Evolutionary conservation across 2,329 filamentous ascomycete genomes (phyloP), one percentile per base, ranked within the genome.

Genomic region (Daldinia eschscholtzii): DNA sequence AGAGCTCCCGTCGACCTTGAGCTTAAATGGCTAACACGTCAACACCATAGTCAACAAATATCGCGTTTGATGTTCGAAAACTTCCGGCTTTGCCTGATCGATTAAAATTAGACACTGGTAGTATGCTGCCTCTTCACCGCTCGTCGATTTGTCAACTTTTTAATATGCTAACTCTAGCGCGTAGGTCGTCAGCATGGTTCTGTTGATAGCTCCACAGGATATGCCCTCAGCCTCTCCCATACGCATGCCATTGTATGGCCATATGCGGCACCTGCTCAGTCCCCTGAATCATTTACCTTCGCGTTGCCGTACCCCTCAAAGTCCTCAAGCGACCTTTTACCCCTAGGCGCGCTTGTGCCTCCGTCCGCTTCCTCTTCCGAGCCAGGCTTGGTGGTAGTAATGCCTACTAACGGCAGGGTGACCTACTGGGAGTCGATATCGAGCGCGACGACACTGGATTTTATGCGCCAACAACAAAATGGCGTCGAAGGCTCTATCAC

Each of bases 371-470:
- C 91, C 4, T 89, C 88, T n/a, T 88, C 89, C 56, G 92, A 97
- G 73, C 92, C 94, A 37, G 96, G 96, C 2, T 86, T 99, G 41
- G 89, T 99, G 30, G 88, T 98, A 41, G 86, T 98, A 41, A 93
- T 95, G 82, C 92, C 95, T 12, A 88, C 88, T 18, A 94, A 87
- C 56, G 96, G 96, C 59, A 94, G 91, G 79, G 89, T 98, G 59
- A 91, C 93, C 50, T 98, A 96, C 80, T 98, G 96, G 94, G 96
- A 98, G 79, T 97, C 93, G 42, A 92, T 98, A 70, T 94, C 95
- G 63, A 94, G 90, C 79, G 94, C 93, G 9, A 92, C 94, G 42
- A 93, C 93, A 0, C 86, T 97, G 62, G 93, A 92, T 70, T 88
- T 97, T 44, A 92, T 95, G 76, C 91, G 92, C 72, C 92, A 97